Evolutionary conservation across 768 basidiomycete genomes (phyloP), one percentile per base, ranked within the genome.

Genomic region (Brasilioporus rufonigricans): DNA sequence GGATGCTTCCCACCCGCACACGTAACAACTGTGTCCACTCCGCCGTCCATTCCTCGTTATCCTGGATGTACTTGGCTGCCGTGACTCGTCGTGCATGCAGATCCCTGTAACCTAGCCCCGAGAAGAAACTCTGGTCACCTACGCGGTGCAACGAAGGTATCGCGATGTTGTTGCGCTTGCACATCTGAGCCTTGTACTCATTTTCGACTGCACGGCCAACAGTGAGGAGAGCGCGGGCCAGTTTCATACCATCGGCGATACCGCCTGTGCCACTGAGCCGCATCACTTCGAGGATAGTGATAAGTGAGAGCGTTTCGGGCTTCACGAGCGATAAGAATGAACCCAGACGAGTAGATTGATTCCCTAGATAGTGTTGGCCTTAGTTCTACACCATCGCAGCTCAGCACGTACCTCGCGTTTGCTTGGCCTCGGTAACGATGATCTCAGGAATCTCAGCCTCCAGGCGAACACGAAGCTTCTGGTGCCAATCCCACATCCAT

Each of bases 401-500:
- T 44, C 14, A 39, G 40, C 29, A 60, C 64, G 23, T 49, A 67
- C 66, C 65, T 50, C 59, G 60, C 24, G 44, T 57, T 40, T 52
- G 58, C 46, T 65, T 60, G 0, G 55, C 59, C 58, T 82, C 83
- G 10, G 71, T 59, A 14, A 64, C 57, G 2, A 71, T 52, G 18
- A 89, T 77, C 10, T 71, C 71, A 13, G 69, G 64, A 21, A 88
- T 79, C 59, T 86, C 85, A 1, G 69, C 63, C 49, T 76, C 74
- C 6, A 89, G 68, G 6, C 82, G 75, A 5, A 45, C 66, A 27
- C 76, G 69, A n/a, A 94, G 76, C 57, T 79, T 77, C 18, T 71
- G 62, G 62, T 93, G 87, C 93, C 93, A 96, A 8, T 81, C 74
- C 87, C 88, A 92, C 89, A 96, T 91, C 88, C 87, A 89, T 38